Evolutionary conservation across 805 yeast species (phyloP).

Genomic region (Wickerhamiella lipophila): DNA sequence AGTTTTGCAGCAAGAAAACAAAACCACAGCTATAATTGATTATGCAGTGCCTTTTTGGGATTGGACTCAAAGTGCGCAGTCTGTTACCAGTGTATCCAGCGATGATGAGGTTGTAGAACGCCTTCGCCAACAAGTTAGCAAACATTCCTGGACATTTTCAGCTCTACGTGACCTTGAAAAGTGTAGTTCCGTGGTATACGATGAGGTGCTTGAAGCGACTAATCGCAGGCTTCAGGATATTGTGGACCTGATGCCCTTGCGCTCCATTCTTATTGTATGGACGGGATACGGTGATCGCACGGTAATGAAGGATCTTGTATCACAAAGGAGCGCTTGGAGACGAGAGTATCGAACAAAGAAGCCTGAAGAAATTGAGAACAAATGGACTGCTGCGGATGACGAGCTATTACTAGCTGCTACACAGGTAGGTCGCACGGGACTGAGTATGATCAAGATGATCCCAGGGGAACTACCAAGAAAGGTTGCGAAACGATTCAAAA

Average conservation of each 20-base stretch:
- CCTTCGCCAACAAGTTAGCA: conserved; percentile 29
- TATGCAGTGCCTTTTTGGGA: conserved; percentile 28
- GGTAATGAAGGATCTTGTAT: conserved; percentile 34
- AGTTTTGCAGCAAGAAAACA: conserved; percentile 12
- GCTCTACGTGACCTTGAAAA: conserved; percentile 49
- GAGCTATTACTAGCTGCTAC: conserved; percentile 37
- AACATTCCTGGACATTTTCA: conserved; percentile 40
- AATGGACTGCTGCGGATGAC: conserved; percentile 44
- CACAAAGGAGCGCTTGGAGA: conserved; percentile 34
- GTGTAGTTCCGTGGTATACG: conserved; percentile 11
- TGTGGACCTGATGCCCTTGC: conserved; percentile 35
- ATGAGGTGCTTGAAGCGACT: conserved; percentile 25
- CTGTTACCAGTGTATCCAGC: conserved; percentile 35
- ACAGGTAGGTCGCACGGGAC: conserved; percentile 44
- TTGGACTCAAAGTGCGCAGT: conserved; percentile 25
- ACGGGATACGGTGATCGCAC: conserved; percentile 53
- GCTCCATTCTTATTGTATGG: conserved; percentile 47
- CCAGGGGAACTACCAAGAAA: conserved; percentile 11
- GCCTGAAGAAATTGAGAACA: conserved; percentile 32
- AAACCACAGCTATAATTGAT: conserved; percentile 29
- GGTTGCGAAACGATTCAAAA: not conserved
- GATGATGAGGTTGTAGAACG: conserved; percentile 49
- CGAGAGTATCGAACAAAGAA: conserved; percentile 34
- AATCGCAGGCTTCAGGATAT: conserved; percentile 14
- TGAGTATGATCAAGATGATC: conserved; percentile 43